Conservation (phyloP, 306 rosid genomes). For the Gastrolobium bilobum region DNA sequence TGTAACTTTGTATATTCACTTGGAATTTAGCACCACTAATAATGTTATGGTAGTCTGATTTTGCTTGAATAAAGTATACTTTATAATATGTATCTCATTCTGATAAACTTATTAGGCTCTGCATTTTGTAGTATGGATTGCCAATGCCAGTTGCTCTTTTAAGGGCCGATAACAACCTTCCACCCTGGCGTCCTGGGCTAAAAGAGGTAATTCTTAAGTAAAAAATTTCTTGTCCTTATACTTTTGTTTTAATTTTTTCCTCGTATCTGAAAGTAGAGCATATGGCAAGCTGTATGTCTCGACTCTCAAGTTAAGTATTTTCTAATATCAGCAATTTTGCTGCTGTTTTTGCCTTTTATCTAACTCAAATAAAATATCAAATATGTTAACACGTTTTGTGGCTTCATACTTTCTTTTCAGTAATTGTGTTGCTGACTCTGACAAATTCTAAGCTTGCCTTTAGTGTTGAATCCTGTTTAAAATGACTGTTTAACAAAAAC, state of each 20-base stretch:
- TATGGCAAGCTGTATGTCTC: slow-evolving; percentile 6
- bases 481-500: slow-evolving; percentile 12
- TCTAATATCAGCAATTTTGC: slow-evolving; percentile 25
- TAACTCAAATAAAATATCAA: slow-evolving; percentile 35
- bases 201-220: slow-evolving; percentile 69
- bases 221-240: not conserved
- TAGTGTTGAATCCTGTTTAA: not conserved
- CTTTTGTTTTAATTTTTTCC: not conserved
- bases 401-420: slow-evolving; percentile 20
- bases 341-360: not conserved
- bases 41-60: slow-evolving; percentile 15
- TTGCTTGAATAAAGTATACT: slow-evolving; percentile 28
- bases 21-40: slow-evolving; percentile 28
- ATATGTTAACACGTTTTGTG: not conserved
- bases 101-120: slow-evolving; percentile 40
- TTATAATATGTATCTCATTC: slow-evolving; percentile 26
- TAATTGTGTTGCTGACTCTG: slow-evolving; percentile 19
- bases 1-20: slow-evolving; percentile 17
- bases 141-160: slow-evolving; percentile 80
- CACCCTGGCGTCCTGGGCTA: slow-evolving; percentile 94
- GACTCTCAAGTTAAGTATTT: slow-evolving; percentile 5
- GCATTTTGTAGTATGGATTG: slow-evolving; percentile 85
- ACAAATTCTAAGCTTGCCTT: not conserved
- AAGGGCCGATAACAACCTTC: slow-evolving; percentile 97
- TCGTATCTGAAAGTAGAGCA: not conserved